phyloP scores from a whole-genome alignment of 2,329 filamentous ascomycete species.

The Arthrinium phaeospermum region DNA sequence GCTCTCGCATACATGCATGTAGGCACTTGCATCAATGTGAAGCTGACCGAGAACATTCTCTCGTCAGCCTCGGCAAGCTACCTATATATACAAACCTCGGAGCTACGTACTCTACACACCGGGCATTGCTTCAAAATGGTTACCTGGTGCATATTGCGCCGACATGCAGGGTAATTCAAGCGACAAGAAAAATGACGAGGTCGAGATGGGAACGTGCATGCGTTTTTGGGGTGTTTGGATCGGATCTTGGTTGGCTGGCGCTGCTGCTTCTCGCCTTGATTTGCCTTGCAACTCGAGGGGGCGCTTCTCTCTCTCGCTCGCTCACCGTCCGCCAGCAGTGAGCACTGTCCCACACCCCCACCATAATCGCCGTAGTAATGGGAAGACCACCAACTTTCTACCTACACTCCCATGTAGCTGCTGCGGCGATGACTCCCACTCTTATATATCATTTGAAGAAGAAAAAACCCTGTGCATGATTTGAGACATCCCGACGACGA shows the following conservation, averaged over 20 bases:
- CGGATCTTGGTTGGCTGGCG: not conserved
- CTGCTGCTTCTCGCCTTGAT: not conserved
- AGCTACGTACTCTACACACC: not conserved
- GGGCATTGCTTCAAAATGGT: not conserved
- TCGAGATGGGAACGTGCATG: conserved; percentile 11
- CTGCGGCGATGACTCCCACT: conserved; percentile 12
- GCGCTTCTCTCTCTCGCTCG: conserved; percentile 6
- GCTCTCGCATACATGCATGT: not conserved
- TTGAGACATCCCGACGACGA: conserved; percentile 14
- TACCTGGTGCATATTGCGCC: conserved; percentile 4
- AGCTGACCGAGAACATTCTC: not conserved
- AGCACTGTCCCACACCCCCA: conserved; percentile 6
- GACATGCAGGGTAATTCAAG: conserved; percentile 18
- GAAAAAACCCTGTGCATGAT: not conserved
- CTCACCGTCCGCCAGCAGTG: not conserved
- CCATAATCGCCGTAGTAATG: not conserved
- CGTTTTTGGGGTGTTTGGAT: not conserved
- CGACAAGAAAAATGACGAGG: conserved; percentile 19
- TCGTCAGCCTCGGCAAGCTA: conserved; percentile 7
- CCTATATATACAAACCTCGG: not conserved
- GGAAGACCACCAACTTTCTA: conserved; percentile 11
- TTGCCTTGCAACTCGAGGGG: not conserved
- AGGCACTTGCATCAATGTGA: not conserved
- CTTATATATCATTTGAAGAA: not conserved
- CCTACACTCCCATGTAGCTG: conserved; percentile 7